These are phyloP conservation scores for Cyclostephanos invisitatus DNA, from an alignment of 108 stramenopile species.

Conservation along the genomic window DNA sequence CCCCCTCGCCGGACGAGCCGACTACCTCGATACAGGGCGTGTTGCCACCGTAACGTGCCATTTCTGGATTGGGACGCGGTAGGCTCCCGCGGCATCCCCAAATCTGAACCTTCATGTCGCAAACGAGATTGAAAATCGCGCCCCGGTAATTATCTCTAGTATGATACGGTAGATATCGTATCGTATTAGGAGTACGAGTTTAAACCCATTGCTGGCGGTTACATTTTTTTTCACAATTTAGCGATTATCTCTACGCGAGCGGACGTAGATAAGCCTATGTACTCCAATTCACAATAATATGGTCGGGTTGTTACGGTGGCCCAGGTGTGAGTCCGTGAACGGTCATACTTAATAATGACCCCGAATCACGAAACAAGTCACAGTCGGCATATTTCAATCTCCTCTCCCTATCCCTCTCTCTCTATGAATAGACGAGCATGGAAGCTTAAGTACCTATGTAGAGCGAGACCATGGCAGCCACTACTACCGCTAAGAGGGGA, in stretches of 20 bases:
- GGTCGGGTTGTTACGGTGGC: too few relatives aligned
- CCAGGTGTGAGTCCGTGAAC: too few relatives aligned
- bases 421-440: too few relatives aligned
- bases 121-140: too few relatives aligned
- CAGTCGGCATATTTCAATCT: too few relatives aligned
- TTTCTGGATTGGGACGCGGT: slow-evolving; percentile 37
- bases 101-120: slow-evolving; percentile 32
- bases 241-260: too few relatives aligned
- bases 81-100: slow-evolving; percentile 44
- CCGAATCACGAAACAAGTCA: neutral
- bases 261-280: neutral
- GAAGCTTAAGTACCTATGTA: neutral
- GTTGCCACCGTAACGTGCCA: slow-evolving; percentile 41
- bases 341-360: too few relatives aligned
- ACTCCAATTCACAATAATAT: too few relatives aligned
- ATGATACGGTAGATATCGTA: too few relatives aligned
- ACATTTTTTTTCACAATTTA: neutral
- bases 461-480: neutral
- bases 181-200: too few relatives aligned
- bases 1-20: neutral
- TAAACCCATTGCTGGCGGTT: neutral
- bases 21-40: slow-evolving; percentile 44
- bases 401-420: too few relatives aligned
- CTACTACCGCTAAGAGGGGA: neutral
- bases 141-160: too few relatives aligned